Conservation (phyloP, 2,329 filamentous ascomycete species). For the Alternaria sp. region DNA sequence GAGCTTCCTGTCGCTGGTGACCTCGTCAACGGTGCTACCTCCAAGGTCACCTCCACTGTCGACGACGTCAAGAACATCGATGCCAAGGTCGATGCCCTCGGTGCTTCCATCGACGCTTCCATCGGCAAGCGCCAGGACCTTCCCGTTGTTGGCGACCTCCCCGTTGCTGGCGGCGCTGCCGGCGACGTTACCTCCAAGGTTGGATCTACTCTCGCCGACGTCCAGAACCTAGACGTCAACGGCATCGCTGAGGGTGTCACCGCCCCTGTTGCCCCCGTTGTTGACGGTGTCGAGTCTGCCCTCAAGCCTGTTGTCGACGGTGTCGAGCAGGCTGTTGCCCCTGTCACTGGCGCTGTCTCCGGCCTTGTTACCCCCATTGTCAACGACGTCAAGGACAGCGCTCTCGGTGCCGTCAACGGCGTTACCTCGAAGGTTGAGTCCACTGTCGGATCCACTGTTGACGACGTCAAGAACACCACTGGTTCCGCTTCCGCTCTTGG, state of each 20-base stretch:
- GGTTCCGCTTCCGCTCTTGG: not conserved
- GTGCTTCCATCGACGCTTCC: not conserved
- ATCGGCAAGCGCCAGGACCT: not conserved
- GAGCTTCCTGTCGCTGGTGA: not conserved
- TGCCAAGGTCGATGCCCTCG: not conserved
- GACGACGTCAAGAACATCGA: not conserved
- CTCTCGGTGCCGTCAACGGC: not conserved
- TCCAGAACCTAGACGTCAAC: not conserved
- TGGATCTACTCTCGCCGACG: not conserved
- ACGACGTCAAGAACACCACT: not conserved
- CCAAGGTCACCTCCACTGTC: not conserved
- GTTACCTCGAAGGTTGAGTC: not conserved
- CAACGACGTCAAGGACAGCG: not conserved
- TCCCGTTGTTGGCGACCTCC: not conserved
- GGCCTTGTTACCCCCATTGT: not conserved
- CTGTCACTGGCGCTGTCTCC: not conserved
- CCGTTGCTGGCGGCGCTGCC: not conserved
- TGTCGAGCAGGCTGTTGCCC: not conserved
- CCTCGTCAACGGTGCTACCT: not conserved
- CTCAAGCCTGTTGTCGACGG: not conserved
- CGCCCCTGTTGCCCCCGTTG: not conserved
- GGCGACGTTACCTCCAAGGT: not conserved
- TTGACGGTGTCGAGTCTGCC: not conserved
- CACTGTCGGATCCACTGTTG: not conserved
- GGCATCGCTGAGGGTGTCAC: not conserved